Percentiles rank a stretch among this genome's conserved stretches.
Evolutionary conservation across 2,329 filamentous ascomycete genomes (phyloP).

Genomic region (Harringtonia lauricola): DNA sequence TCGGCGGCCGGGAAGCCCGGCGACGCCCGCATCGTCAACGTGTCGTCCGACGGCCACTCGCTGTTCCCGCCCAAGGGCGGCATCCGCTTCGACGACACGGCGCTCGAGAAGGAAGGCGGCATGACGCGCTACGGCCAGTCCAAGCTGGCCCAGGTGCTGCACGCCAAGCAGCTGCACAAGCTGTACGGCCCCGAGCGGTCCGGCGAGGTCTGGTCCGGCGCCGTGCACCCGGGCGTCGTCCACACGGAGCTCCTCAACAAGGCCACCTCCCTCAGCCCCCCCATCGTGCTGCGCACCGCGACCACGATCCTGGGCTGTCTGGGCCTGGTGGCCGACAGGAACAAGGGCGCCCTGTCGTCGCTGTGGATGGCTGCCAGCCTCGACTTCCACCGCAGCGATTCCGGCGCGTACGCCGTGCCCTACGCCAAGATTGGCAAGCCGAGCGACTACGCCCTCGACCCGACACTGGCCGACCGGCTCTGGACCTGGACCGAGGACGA

Average conservation of each 20-base stretch:
- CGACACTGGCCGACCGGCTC: constrained; percentile 1
- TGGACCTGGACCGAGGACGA: constrained; percentile 8
- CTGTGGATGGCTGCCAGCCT: constrained; percentile 13
- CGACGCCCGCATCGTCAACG: constrained; percentile 12
- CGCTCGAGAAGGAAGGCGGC: not conserved
- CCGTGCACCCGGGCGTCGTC: constrained; percentile 9
- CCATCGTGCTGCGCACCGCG: constrained; percentile 8
- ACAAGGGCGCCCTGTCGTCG: constrained; percentile 14
- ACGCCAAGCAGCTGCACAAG: constrained; percentile 4
- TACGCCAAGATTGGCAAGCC: constrained; percentile 13
- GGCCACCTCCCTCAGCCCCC: constrained; percentile 8
- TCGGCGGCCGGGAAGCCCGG: constrained; percentile 12
- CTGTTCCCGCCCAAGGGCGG: constrained; percentile 3
- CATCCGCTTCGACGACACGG: constrained; percentile 9
- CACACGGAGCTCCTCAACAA: constrained; percentile 10
- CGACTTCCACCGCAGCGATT: constrained; percentile 9
- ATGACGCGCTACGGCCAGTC: constrained; percentile 10
- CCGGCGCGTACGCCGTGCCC: constrained; percentile 14
- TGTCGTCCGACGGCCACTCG: constrained; percentile 8
- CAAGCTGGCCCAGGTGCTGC: constrained; percentile 11
- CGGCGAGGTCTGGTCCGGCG: constrained; percentile 5
- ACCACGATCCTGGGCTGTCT: constrained; percentile 11
- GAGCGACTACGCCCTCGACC: not conserved
- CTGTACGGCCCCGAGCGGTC: constrained; percentile 4
- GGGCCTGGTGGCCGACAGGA: constrained; percentile 11